A percentile compares a stretch with the other conserved stretches of the same genome.
Evolutionary conservation across 495 filamentous ascomycete species (phyloP).

Genomic region (Lasiosphaeriaceae sp.): DNA sequence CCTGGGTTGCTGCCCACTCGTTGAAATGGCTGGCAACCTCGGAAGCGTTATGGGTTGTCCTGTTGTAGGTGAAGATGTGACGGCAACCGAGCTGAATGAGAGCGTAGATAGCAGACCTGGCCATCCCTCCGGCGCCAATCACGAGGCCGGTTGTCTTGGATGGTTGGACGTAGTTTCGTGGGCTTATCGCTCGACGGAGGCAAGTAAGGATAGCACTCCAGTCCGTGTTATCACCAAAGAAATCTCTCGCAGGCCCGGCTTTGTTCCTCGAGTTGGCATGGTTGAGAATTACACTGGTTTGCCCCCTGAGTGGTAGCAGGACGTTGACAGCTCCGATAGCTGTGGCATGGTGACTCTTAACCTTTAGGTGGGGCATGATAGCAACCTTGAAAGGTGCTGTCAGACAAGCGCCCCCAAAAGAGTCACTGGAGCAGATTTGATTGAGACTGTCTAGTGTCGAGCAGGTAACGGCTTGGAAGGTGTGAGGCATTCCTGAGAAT

Average conservation of each 20-base stretch:
- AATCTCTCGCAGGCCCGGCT: conserved; percentile 58
- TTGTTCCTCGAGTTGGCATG: conserved; percentile 63
- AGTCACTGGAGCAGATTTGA: conserved; percentile 55
- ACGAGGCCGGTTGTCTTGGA: conserved; percentile 64
- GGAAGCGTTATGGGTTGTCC: conserved; percentile 58
- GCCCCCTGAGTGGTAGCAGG: conserved; percentile 66
- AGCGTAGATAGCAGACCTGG: conserved; percentile 73
- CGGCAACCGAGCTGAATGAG: conserved; percentile 73
- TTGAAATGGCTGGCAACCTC: conserved; percentile 73
- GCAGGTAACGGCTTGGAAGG: conserved; percentile 61
- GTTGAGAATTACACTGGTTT: conserved; percentile 57
- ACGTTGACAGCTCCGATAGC: conserved; percentile 83
- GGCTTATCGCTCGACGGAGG: conserved; percentile 70
- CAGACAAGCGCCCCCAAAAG: conserved; percentile 71
- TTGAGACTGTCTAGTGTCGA: conserved; percentile 61
- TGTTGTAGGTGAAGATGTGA: conserved; percentile 75
- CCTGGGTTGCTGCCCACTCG: conserved; percentile 32
- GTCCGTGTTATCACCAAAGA: conserved; percentile 84
- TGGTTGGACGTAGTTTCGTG: conserved; percentile 70
- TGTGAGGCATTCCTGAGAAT: conserved; percentile 68
- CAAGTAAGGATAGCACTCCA: conserved; percentile 71
- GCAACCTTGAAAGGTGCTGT: conserved; percentile 74
- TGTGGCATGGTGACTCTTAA: conserved; percentile 69
- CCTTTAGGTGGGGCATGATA: conserved; percentile 61
- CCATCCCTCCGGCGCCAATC: conserved; percentile 80